Conservation (phyloP, 2,329 filamentous ascomycete genomes). For the Leptographium flavum region DNA sequence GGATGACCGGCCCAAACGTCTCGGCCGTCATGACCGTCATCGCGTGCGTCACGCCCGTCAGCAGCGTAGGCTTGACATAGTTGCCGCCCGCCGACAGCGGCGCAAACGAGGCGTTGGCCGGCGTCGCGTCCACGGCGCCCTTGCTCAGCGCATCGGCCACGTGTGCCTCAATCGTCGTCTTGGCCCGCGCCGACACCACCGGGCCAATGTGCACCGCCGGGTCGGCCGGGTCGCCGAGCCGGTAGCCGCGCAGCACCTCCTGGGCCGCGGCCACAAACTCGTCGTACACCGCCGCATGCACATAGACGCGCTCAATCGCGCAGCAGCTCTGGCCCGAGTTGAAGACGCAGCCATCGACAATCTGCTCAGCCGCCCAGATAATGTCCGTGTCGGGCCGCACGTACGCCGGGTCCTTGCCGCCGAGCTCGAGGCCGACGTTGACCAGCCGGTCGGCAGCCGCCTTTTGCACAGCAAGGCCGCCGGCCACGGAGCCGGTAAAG, state of each 20-base stretch:
- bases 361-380: constrained; percentile 82
- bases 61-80: constrained; percentile 73
- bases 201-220: constrained; percentile 72
- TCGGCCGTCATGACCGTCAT: constrained; percentile 90
- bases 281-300: constrained; percentile 73
- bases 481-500: constrained; percentile 87
- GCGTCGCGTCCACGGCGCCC: constrained; percentile 74
- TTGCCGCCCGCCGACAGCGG: constrained; percentile 66
- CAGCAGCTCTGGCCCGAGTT: constrained; percentile 99
- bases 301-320: constrained; percentile 81
- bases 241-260: constrained; percentile 67
- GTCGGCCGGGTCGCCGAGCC: constrained; percentile 75
- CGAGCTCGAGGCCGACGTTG: constrained; percentile 77
- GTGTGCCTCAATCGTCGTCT: constrained; percentile 62
- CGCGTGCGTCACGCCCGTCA: constrained; percentile 63
- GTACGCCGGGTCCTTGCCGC: constrained; percentile 91
- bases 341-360: constrained; percentile 92
- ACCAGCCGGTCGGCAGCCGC: constrained; percentile 75
- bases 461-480: constrained; percentile 72
- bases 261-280: constrained; percentile 66
- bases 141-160: constrained; percentile 70
- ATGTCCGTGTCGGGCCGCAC: constrained; percentile 75
- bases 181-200: constrained; percentile 70
- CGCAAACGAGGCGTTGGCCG: constrained; percentile 63
- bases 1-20: constrained; percentile 87